A percentile compares a stretch with the other conserved stretches of the same genome.
phyloP scores from a whole-genome alignment of 2,329 filamentous ascomycete species.

The Ceratocystis lukuohia region DNA sequence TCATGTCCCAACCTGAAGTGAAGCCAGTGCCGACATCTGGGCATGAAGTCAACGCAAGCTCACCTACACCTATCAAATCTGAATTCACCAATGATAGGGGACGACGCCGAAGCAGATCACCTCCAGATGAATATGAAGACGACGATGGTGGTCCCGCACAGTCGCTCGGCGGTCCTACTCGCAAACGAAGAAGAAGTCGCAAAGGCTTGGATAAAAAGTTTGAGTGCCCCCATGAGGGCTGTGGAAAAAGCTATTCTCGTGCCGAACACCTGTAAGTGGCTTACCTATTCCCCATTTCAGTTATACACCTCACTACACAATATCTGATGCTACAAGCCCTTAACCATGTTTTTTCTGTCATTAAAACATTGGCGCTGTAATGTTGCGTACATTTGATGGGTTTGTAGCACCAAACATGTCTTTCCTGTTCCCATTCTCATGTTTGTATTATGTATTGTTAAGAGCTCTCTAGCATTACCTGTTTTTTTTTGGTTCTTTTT shows the following conservation, averaged over 20 bases:
- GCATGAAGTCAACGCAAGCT: background rate
- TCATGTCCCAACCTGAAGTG: conserved; percentile 4
- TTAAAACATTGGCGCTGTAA: background rate
- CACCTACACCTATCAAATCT: conserved; percentile 24
- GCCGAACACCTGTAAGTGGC: conserved; percentile 75
- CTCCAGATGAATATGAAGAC: conserved; percentile 31
- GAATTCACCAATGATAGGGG: conserved; percentile 31
- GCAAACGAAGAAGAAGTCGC: conserved; percentile 56
- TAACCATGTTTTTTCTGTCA: background rate
- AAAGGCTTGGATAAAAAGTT: conserved; percentile 72
- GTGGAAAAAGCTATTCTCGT: conserved; percentile 90
- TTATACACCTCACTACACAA: conserved; percentile 18
- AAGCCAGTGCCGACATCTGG: background rate
- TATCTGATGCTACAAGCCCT: background rate
- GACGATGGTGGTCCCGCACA: conserved; percentile 28
- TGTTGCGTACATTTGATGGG: background rate
- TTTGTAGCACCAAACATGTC: background rate
- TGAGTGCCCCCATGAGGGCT: conserved; percentile 71
- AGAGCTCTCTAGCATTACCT: too few species aligned
- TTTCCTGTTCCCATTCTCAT: background rate
- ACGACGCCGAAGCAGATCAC: conserved; percentile 32
- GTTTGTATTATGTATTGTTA: too few species aligned
- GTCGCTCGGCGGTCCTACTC: conserved; percentile 40
- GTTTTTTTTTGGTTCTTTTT: too few species aligned
- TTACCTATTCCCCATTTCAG: background rate